Evolutionary conservation across 2,329 filamentous ascomycete genomes (phyloP).

Genomic region (Teratosphaeria viscida): DNA sequence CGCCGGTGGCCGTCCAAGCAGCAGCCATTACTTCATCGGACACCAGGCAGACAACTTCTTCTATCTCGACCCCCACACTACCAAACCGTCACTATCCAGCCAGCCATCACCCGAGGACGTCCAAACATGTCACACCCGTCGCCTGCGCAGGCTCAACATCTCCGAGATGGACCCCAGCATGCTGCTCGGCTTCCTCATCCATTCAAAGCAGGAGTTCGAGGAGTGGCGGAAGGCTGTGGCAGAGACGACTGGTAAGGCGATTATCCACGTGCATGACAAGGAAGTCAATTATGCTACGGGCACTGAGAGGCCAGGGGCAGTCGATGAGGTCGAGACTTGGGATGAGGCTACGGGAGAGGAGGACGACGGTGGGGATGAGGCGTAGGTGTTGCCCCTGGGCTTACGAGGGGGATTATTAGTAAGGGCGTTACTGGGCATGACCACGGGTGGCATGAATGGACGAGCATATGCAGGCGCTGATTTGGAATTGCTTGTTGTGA

Average conservation of each 20-base stretch:
- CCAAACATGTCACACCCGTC: constrained; percentile 75
- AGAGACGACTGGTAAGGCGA: constrained; percentile 55
- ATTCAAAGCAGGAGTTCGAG: constrained; percentile 70
- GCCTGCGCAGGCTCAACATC: constrained; percentile 71
- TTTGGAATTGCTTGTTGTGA: background rate
- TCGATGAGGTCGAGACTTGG: constrained; percentile 83
- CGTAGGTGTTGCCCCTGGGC: background rate
- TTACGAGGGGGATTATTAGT: background rate
- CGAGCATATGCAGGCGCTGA: background rate
- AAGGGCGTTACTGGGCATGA: background rate
- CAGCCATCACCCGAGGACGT: constrained; percentile 57
- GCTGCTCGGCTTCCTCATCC: constrained; percentile 87
- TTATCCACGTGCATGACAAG: constrained; percentile 71
- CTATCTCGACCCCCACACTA: constrained; percentile 89
- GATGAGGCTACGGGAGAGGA: constrained; percentile 51
- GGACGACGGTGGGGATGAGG: constrained; percentile 1
- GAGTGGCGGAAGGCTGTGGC: constrained; percentile 56
- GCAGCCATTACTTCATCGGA: constrained; percentile 69
- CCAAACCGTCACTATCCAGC: constrained; percentile 59
- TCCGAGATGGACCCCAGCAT: constrained; percentile 97
- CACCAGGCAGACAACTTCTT: constrained; percentile 71
- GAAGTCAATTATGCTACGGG: constrained; percentile 46
- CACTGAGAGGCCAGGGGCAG: constrained; percentile 57
- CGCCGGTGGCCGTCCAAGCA: constrained; percentile 85
- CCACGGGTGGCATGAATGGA: background rate